Base-by-base conservation (phyloP, 495 filamentous ascomycete genomes). In the Pyrenula massariospora region DNA sequence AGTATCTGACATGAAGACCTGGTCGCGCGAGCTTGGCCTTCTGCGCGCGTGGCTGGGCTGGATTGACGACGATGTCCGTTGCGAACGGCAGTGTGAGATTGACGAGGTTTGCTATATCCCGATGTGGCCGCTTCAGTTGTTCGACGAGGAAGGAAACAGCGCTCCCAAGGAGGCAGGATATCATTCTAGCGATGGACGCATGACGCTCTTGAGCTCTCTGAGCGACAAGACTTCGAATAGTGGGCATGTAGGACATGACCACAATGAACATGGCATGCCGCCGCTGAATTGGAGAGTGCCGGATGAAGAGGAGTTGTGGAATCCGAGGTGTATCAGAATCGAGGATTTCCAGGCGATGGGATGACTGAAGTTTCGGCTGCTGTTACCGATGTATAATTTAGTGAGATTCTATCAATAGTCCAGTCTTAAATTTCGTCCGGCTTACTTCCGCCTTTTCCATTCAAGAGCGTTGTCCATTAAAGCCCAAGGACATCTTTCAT, bases 21-120 rank as follows among this genome's bases (percentile, higher is more conserved):
- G 67, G 67, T 59, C 31, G 36, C 15, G 55, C 22, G 51, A 62
- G 19, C 12, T 68, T 3, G 62, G 64, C 54, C 63, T 69, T 48
- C 58, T 71, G 11, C 65, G 66, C 53, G 66, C 68, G 2, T 71
- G 68, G 68, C 58, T 71, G 24, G 68, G 68, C 3, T 71, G 68
- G 68, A 65, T 58, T 24, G 62, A 64, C 51, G 63, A 68, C 54
- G 66, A 63, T 58, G 55, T 58, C 15, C 53, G 57, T 21, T 67
- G 66, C 52, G 55, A 53, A 10, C 56, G 60, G 50, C 53, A 58
- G n/a, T 70, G 66, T 54, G 62, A 50, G 8, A 61, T 59, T 61
- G 57, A 67, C 58, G 62, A 67, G 51, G 59, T 59, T 5, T 68
- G 66, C 54, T 70, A 61, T 52, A 66, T 70, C 36, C 68, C 68